Percentiles rank a stretch among this genome's conserved stretches.
Evolutionary conservation across 371 early-diverging fungal genomes (phyloP).

Genomic region (Chytridium lagenaria): DNA sequence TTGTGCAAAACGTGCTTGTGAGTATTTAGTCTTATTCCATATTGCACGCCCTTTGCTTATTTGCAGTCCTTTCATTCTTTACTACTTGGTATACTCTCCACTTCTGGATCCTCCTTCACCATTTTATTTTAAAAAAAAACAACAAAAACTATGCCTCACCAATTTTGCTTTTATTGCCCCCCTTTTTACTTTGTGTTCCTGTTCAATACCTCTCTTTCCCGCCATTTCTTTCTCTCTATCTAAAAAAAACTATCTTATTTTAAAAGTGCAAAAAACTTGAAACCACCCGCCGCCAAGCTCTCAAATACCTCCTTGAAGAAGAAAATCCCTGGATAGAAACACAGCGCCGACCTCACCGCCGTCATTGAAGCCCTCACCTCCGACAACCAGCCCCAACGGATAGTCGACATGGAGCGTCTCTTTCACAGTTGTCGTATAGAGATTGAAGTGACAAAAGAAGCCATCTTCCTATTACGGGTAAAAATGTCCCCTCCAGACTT

Average conservation of each 20-base stretch:
- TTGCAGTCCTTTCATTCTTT: too few species aligned
- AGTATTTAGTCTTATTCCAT: neutral
- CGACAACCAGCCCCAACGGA: conserved; percentile 38
- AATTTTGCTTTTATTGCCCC: too few species aligned
- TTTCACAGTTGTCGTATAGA: conserved; percentile 51
- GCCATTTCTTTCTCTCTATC: too few species aligned
- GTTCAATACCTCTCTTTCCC: too few species aligned
- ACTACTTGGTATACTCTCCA: too few species aligned
- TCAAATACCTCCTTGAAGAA: conserved; percentile 38
- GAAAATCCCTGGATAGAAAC: conserved; percentile 48
- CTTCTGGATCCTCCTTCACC: too few species aligned
- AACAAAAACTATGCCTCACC: too few species aligned
- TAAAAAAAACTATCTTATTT: neutral
- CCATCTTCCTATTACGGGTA: conserved; percentile 40
- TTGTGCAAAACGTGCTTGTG: conserved; percentile 42
- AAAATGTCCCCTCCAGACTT: neutral
- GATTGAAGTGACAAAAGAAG: conserved; percentile 49
- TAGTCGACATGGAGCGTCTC: conserved; percentile 52
- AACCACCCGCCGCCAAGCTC: conserved; percentile 33
- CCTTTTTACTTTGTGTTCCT: too few species aligned
- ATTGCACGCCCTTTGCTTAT: neutral
- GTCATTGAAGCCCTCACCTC: conserved; percentile 42
- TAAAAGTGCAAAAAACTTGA: conserved; percentile 27
- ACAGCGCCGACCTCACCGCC: conserved; percentile 33
- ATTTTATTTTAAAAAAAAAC: too few species aligned